Conservation (phyloP, 2,329 filamentous ascomycete species). For the Trichoderma sp. region DNA sequence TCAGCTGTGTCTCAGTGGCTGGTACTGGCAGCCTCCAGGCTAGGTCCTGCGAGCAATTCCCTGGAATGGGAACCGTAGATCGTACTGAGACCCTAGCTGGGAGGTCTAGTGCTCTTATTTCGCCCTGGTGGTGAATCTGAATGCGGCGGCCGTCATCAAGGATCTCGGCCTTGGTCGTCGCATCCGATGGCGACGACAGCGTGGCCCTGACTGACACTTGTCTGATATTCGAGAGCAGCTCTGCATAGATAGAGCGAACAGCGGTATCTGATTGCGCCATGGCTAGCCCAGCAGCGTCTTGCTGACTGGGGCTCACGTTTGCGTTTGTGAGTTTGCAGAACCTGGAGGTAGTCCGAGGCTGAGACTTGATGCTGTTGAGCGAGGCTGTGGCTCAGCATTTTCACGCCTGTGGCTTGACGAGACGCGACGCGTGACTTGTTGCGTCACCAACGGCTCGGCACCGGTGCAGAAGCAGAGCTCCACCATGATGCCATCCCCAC, state of each 20-base stretch:
- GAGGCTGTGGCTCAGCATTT: neutral
- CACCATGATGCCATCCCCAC: conserved; percentile 12
- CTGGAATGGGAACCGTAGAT: conserved; percentile 38
- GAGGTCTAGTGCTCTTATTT: conserved; percentile 36
- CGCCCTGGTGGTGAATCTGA: conserved; percentile 46
- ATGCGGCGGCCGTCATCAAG: conserved; percentile 45
- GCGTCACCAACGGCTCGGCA: conserved; percentile 5
- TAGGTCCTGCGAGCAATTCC: conserved; percentile 34
- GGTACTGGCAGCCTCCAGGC: conserved; percentile 54
- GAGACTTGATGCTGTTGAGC: neutral
- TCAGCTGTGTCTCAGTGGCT: conserved; percentile 24
- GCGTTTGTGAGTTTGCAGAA: neutral
- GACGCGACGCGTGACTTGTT: conserved; percentile 16
- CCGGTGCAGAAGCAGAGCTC: neutral
- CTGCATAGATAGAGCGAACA: conserved; percentile 54
- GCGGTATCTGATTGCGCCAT: neutral
- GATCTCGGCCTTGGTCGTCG: conserved; percentile 44
- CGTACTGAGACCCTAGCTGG: conserved; percentile 40
- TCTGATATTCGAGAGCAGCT: conserved; percentile 61
- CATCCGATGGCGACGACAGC: conserved; percentile 43
- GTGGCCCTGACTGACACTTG: conserved; percentile 59
- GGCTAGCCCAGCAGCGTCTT: conserved; percentile 19
- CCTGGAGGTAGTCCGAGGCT: neutral
- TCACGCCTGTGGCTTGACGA: neutral
- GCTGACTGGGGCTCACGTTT: neutral